Conservation (phyloP, 2,329 filamentous ascomycete species). For the Ophiostoma angusticollis region DNA sequence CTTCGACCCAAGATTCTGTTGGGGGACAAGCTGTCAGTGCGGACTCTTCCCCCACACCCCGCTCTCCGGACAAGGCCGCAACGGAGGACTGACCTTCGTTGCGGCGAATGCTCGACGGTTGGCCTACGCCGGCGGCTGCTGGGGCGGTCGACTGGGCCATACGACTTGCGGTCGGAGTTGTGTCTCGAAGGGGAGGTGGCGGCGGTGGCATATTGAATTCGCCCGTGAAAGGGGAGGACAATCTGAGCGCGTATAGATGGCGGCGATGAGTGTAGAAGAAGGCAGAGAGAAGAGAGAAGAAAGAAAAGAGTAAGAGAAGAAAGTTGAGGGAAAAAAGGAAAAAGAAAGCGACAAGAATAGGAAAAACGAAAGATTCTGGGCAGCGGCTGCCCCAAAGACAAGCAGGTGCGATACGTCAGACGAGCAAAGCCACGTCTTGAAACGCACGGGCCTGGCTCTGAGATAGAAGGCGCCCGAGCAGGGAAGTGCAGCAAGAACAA, state of each 20-base stretch:
- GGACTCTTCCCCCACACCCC: too few species aligned
- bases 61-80: too few species aligned
- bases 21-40: neutral
- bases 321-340: neutral
- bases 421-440: too few species aligned
- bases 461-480: too few species aligned
- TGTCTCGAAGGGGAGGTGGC: neutral
- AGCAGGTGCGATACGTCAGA: too few species aligned
- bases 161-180: slow-evolving; percentile 3
- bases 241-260: too few species aligned
- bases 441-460: too few species aligned
- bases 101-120: slow-evolving; percentile 15
- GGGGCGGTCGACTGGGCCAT: neutral
- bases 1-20: slow-evolving; percentile 91
- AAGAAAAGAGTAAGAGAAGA: neutral
- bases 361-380: too few species aligned
- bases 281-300: neutral
- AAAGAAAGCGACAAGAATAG: too few species aligned
- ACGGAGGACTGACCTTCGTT: slow-evolving; percentile 21
- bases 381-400: too few species aligned
- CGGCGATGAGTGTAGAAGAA: too few species aligned
- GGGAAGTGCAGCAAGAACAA: too few species aligned
- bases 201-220: slow-evolving; percentile 8
- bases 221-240: neutral
- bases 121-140: slow-evolving; percentile 8